Evolutionary conservation across 345 rosid genomes (phyloP).

Genomic region (Sapria himalayana): DNA sequence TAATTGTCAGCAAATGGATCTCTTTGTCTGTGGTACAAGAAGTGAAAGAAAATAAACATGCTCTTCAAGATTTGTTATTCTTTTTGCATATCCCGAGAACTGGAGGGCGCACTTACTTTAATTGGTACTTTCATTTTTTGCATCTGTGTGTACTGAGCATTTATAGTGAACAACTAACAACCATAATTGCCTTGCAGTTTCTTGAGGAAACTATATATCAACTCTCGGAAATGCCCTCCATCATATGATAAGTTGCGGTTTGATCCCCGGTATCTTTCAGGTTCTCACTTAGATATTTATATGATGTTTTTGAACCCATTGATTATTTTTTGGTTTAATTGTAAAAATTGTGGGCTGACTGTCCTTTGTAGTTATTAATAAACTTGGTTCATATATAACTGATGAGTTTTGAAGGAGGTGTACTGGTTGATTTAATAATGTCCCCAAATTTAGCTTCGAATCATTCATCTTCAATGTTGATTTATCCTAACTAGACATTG

Average conservation of each 20-base stretch:
- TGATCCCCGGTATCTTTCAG: constrained; percentile 58
- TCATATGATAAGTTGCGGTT: constrained; percentile 83
- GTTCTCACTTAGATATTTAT: no score
- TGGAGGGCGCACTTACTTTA: constrained; percentile 85
- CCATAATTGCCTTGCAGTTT: constrained; percentile 32
- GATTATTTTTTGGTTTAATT: neutral
- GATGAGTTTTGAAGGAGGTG: no score
- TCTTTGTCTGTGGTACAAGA: constrained; percentile 30
- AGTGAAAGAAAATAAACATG: constrained; percentile 32
- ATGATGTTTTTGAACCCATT: no score
- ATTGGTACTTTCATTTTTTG: constrained; percentile 33
- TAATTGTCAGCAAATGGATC: constrained; percentile 50
- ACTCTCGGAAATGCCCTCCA: constrained; percentile 62
- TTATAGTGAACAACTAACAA: neutral
- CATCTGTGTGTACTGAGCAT: neutral
- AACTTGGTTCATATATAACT: no score
- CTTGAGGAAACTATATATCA: constrained; percentile 56
- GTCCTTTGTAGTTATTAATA: no score
- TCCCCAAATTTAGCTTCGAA: no score
- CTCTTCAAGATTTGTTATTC: constrained; percentile 53
- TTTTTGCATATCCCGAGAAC: constrained; percentile 93
- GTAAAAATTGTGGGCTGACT: no score
- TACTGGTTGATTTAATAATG: no score
- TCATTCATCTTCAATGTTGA: no score
- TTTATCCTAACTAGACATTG: no score